These are phyloP conservation scores for Cornus suecica DNA, from an alignment of 148 eudicot genomes.

Conservation along the genomic window DNA sequence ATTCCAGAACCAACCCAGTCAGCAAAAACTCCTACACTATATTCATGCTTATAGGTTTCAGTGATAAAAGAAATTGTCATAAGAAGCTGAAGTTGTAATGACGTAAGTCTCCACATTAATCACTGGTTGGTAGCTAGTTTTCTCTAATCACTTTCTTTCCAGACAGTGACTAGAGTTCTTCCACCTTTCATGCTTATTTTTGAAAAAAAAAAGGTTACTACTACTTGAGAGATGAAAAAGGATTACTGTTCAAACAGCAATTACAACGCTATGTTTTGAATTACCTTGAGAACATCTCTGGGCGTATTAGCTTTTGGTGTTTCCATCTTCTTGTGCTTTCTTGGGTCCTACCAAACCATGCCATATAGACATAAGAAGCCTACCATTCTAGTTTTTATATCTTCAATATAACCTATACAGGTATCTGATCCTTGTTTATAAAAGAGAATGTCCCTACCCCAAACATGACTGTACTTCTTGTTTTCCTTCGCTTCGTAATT, in stretches of 20 bases:
- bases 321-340: conserved; percentile 58
- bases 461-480: conserved; percentile 91
- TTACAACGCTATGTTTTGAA: neutral
- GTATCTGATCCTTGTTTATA: neutral
- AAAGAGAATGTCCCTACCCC: conserved; percentile 44
- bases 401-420: neutral
- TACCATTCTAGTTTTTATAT: neutral
- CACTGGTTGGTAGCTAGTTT: neutral
- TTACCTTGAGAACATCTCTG: conserved; percentile 57
- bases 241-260: neutral
- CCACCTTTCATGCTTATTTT: neutral
- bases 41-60: neutral
- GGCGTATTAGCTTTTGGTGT: conserved; percentile 67
- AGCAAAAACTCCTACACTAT: neutral
- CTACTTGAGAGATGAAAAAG: neutral
- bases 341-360: conserved; percentile 55
- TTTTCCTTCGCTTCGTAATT: conserved; percentile 78
- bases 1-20: neutral
- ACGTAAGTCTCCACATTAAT: neutral
- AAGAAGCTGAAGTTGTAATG: neutral
- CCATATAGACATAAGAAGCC: neutral
- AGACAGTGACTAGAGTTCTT: neutral
- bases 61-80: neutral
- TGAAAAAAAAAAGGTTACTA: neutral
- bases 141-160: neutral